Base-by-base conservation (phyloP, 1,284 basidiomycete species). In the Boletus sp. region DNA sequence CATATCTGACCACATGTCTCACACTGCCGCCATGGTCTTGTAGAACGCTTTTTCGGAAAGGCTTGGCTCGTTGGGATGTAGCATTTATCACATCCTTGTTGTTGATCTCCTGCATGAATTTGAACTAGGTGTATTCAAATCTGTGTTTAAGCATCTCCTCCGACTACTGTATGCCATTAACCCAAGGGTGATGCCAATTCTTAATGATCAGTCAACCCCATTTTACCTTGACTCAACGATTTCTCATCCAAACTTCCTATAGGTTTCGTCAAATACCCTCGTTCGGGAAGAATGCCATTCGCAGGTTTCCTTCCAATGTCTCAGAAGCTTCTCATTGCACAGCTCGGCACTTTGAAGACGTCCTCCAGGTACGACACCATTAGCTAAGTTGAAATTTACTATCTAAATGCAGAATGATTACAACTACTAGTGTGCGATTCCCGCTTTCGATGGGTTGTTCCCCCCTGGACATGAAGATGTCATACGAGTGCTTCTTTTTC, bases 41-140 rank as follows among this genome's bases (percentile, higher is more conserved):
- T 35, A 78, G 77, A 79, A 77, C 57, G 70, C 76, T 0, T 77
- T 80, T 44, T 71, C 71, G 0, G 57, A 71, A 0, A 38, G 49
- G 0, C 67, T 80, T 0, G 23, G 23, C 4, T 19, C 40, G 0
- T 58, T 71, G 4, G 72, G 68, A 1, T 67, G 74, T n/a, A 64
- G 77, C 28, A 58, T 70, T 8, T 76, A 71, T 50, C 56, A 30
- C 1, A 64, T 77, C 43, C 65, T 80, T 1, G 68, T 72, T 0
- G 59, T 64, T 1, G 57, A 67, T 23, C 48, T 67, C 1, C 8
- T 67, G 0, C 64, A 67, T 8, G 66, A 68, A 16, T 68, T 66
- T 5, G 40, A 61, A 23, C 27, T 62, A 0, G 56, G 60, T 0
- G 8, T 63, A 1, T 58, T 58, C 8, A 67, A 67, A 27, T n/a